Evolutionary conservation across 2,329 filamentous ascomycete genomes (phyloP).

Genomic region (Catunica adiposa): DNA sequence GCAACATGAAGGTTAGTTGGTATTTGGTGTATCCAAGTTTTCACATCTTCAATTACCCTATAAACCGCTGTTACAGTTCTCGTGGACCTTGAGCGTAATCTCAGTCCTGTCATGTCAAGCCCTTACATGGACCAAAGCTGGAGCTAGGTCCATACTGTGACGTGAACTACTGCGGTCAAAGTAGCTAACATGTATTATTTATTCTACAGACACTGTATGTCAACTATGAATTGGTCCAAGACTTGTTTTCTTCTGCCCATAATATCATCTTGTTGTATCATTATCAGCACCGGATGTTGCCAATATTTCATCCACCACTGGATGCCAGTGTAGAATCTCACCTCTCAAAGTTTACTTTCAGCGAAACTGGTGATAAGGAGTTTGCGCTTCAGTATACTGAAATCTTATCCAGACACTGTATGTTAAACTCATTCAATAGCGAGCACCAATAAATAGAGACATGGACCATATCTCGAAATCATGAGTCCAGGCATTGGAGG

Average conservation of each 20-base stretch:
- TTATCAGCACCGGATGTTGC: neutral
- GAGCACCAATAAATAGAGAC: no score
- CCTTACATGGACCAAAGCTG: neutral
- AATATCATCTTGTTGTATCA: conserved; percentile 5
- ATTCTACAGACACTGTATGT: neutral
- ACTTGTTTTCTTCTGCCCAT: neutral
- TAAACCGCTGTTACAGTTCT: neutral
- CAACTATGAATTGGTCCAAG: neutral
- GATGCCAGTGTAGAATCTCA: neutral
- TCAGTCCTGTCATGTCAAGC: neutral
- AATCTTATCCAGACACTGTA: neutral
- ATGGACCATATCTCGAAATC: no score
- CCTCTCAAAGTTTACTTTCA: neutral
- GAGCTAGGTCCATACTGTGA: neutral
- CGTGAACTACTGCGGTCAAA: neutral
- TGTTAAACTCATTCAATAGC: neutral
- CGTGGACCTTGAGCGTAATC: neutral
- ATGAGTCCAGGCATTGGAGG: no score
- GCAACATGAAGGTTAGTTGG: neutral
- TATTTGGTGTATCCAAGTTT: neutral
- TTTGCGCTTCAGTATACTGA: neutral
- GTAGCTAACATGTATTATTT: neutral
- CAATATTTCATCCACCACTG: neutral
- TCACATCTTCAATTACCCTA: neutral
- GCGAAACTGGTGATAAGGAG: neutral